phyloP scores from a whole-genome alignment of 1,139 yeast species.

The Hyphopichia pseudoburtonii region DNA sequence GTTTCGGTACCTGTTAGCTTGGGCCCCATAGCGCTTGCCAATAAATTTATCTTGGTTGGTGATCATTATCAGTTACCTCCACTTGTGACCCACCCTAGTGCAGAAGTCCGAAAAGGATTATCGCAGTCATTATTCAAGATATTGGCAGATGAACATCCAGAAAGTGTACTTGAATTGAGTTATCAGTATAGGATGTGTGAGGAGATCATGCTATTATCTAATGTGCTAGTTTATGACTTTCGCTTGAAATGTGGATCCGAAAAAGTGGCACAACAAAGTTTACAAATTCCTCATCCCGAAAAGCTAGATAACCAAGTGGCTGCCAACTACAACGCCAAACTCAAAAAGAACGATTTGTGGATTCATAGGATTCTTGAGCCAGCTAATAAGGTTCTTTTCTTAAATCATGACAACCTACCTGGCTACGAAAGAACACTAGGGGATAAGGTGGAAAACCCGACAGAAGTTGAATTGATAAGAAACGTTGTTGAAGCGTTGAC shows the following conservation, averaged over 20 bases:
- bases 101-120: slow-evolving; percentile 59
- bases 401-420: slow-evolving; percentile 71
- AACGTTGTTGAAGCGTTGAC: slow-evolving; percentile 63
- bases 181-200: slow-evolving; percentile 91
- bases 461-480: slow-evolving; percentile 66
- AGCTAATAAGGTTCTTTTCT: slow-evolving; percentile 62
- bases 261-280: slow-evolving; percentile 56
- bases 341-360: slow-evolving; percentile 23
- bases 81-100: slow-evolving; percentile 61
- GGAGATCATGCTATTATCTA: slow-evolving; percentile 83
- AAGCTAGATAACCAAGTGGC: slow-evolving; percentile 13
- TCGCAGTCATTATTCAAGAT: slow-evolving; percentile 74
- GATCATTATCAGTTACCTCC: slow-evolving; percentile 95
- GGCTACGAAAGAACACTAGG: slow-evolving; percentile 58
- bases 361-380: slow-evolving; percentile 29
- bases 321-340: slow-evolving; percentile 1
- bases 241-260: slow-evolving; percentile 73
- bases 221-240: slow-evolving; percentile 74
- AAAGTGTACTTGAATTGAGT: slow-evolving; percentile 69
- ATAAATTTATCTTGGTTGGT: slow-evolving; percentile 85
- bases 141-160: slow-evolving; percentile 70
- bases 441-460: slow-evolving; percentile 69
- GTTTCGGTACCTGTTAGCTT: slow-evolving; percentile 86
- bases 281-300: slow-evolving; percentile 45
- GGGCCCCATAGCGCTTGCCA: slow-evolving; percentile 80